Conservation (phyloP, 1,284 basidiomycete genomes). For the Ganoderma multipileum region DNA sequence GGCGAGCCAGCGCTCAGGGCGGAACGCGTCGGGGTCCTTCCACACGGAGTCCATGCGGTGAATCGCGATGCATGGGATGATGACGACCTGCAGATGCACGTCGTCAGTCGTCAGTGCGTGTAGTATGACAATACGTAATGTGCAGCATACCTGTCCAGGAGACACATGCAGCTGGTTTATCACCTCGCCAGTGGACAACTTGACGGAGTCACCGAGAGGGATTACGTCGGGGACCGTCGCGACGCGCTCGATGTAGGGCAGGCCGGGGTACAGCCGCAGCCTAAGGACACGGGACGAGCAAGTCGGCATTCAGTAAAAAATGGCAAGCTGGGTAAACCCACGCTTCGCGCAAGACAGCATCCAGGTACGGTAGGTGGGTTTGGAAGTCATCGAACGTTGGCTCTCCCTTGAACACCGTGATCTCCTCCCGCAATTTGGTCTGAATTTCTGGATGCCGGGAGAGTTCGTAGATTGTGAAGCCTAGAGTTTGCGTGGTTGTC, state of each 20-base stretch:
- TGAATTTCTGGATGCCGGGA: constrained; percentile 38
- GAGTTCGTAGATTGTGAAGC: constrained; percentile 37
- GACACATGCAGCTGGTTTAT: constrained; percentile 26
- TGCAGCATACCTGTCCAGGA: constrained; percentile 36
- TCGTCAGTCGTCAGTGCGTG: neutral
- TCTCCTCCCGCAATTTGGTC: constrained; percentile 36
- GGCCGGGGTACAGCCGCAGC: constrained; percentile 33
- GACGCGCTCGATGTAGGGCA: constrained; percentile 33
- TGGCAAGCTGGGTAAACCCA: constrained; percentile 1
- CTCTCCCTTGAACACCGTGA: constrained; percentile 29
- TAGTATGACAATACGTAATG: no score
- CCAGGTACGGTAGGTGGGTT: constrained; percentile 38
- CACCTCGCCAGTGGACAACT: constrained; percentile 26
- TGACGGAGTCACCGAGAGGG: constrained; percentile 33
- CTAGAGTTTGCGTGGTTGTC: constrained; percentile 33
- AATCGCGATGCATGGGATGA: constrained; percentile 35
- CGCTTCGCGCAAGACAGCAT: constrained; percentile 37
- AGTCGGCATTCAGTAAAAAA: rapidly evolving
- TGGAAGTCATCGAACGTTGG: constrained; percentile 40
- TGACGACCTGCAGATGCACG: constrained; percentile 26
- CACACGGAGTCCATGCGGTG: constrained; percentile 36
- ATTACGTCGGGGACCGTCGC: constrained; percentile 33
- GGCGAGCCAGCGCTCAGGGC: constrained; percentile 30
- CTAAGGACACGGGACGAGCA: constrained; percentile 12
- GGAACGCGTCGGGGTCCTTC: constrained; percentile 39